A percentile compares a stretch with the other conserved stretches of the same genome.
Conservation (phyloP, 768 basidiomycete species). For the Lentinula raphanica region DNA sequence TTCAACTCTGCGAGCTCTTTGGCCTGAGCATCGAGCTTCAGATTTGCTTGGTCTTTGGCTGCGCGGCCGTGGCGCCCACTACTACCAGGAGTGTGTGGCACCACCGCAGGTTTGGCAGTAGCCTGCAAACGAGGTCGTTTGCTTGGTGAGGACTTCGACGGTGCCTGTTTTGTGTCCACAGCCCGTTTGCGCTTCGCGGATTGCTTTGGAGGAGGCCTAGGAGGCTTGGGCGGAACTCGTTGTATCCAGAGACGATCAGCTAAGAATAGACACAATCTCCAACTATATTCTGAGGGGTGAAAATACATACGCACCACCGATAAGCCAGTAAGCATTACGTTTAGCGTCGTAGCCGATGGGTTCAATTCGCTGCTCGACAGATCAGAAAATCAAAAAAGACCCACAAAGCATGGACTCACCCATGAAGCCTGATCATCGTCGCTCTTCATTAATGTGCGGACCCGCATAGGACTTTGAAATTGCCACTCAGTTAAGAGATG, state of each 20-base stretch:
- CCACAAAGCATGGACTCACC: conserved; percentile 41
- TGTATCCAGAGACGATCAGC: conserved; percentile 87
- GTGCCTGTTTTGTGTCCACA: conserved; percentile 31
- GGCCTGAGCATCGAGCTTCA: conserved; percentile 62
- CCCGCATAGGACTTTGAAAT: conserved; percentile 68
- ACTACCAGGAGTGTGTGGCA: conserved; percentile 18
- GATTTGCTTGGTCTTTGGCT: conserved; percentile 68
- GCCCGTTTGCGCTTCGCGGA: conserved; percentile 37
- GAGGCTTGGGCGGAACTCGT: conserved; percentile 52
- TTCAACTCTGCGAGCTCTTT: conserved; percentile 62
- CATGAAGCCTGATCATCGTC: conserved; percentile 76
- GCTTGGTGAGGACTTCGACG: conserved; percentile 10
- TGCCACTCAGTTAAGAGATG: conserved; percentile 80
- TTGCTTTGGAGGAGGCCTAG: conserved; percentile 21
- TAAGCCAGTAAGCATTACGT: conserved; percentile 79
- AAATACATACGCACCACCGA: conserved; percentile 54
- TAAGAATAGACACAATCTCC: conserved; percentile 22
- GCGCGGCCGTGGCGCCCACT: conserved; percentile 49
- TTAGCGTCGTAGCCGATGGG: conserved; percentile 82
- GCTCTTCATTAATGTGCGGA: conserved; percentile 68
- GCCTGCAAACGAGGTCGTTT: conserved; percentile 9
- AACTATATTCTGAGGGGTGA: background rate
- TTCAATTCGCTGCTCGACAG: conserved; percentile 59
- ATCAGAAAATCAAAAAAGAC: conserved; percentile 5
- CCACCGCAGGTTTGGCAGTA: conserved; percentile 14